phyloP scores from a whole-genome alignment of 2,329 filamentous ascomycete species.

The Nemania sp. region DNA sequence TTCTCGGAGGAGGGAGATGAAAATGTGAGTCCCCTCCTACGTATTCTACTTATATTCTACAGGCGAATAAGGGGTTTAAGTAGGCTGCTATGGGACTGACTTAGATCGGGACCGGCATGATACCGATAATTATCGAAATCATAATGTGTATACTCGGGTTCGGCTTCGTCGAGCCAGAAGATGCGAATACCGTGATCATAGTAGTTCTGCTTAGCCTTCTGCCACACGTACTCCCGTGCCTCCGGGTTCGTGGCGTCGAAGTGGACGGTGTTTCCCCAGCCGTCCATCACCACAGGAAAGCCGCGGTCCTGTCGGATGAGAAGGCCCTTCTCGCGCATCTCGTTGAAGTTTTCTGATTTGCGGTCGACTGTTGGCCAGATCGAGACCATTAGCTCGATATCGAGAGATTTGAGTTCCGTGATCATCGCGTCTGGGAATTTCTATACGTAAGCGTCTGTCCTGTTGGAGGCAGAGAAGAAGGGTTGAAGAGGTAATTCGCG shows the following conservation, averaged over 20 bases:
- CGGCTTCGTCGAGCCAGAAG: conserved; percentile 78
- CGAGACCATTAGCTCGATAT: conserved; percentile 75
- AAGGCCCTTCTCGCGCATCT: conserved; percentile 71
- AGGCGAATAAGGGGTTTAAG: background rate
- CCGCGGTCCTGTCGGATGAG: conserved; percentile 72
- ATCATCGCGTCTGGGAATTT: conserved; percentile 69
- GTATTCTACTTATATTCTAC: background rate
- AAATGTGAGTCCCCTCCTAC: conserved; percentile 19
- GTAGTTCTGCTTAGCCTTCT: conserved; percentile 70
- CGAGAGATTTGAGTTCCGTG: conserved; percentile 67
- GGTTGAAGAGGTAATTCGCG: conserved; percentile 27
- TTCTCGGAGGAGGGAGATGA: background rate
- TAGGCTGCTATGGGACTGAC: conserved; percentile 2
- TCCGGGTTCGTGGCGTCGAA: conserved; percentile 73
- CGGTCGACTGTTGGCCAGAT: conserved; percentile 76
- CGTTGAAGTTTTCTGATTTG: conserved; percentile 67
- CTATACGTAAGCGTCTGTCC: conserved; percentile 2
- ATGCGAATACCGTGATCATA: conserved; percentile 70
- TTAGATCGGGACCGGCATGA: conserved; percentile 63
- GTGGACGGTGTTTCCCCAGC: conserved; percentile 68
- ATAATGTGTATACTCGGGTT: conserved; percentile 73
- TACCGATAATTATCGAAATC: conserved; percentile 77
- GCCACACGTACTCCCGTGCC: conserved; percentile 70
- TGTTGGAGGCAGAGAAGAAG: background rate
- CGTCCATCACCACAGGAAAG: conserved; percentile 68